These are phyloP conservation scores for Brassica hybrid DNA, from an alignment of 441 rosid species.

Conservation along the genomic window DNA sequence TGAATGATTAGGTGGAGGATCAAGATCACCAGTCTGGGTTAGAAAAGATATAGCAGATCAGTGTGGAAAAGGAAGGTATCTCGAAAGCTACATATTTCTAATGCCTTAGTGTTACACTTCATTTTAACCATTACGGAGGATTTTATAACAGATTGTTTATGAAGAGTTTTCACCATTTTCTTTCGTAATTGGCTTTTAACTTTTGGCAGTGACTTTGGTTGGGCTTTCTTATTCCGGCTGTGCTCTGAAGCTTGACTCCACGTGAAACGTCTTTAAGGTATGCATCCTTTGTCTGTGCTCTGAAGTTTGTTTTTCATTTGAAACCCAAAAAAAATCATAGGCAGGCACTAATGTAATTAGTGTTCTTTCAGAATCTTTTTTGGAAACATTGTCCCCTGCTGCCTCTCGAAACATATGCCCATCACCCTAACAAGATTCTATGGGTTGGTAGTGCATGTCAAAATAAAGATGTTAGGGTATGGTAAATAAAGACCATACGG, in stretches of 20 bases:
- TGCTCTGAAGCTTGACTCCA: neutral
- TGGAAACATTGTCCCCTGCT: neutral
- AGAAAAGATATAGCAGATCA: neutral
- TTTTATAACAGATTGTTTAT: neutral
- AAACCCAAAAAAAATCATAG: neutral
- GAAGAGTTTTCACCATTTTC: neutral
- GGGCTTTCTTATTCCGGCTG: neutral
- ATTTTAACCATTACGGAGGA: neutral
- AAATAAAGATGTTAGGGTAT: neutral
- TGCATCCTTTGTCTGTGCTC: neutral
- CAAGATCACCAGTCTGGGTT: conserved; percentile 38
- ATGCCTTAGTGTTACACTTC: neutral
- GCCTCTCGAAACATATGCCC: neutral
- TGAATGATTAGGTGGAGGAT: conserved; percentile 63
- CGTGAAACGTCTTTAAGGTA: neutral
- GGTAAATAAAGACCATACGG: neutral
- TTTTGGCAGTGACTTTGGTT: neutral
- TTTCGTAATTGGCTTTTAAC: too few species aligned
- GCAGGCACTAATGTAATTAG: neutral
- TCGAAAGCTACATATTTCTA: neutral
- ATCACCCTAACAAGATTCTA: neutral
- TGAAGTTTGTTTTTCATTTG: neutral
- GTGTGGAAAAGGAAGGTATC: neutral
- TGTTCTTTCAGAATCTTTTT: neutral
- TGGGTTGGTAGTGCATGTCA: conserved; percentile 1